Base-by-base conservation (phyloP, 192 early-diverging fungal species). In the Backusella sp. region DNA sequence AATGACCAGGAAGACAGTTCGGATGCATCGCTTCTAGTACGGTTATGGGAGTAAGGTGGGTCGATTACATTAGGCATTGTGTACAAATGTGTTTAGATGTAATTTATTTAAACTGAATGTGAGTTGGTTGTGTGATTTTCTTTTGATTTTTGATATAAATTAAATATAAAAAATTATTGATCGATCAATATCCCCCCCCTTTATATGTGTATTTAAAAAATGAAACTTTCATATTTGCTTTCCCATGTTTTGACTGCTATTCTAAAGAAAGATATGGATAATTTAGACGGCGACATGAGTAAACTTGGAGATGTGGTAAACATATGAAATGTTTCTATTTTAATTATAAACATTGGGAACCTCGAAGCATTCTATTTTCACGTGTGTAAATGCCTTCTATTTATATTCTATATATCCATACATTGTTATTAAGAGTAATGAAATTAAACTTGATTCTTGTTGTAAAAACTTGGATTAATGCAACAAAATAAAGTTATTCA, bases 171-270 rank as follows among this genome's bases (percentile, higher is more conserved):
- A 26, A 26, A 23, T 11, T 26, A 28, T 28, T 14, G 23, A 62
- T 62, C 26, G 56, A 62, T 28, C 56, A n/a, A 12, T 14, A 2
- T 3, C 12, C 26, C 56, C 1, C 1, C 53, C 23, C 56, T 62
- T 62, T 62, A 62, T 62, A 62, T 62, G 3, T n/a, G 0, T 62
- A 12, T 12, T 28, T 6, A 26, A 9, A 59, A 39, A 62, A 62
- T 62, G 56, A 62, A 62, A 62, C 56, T 62, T 62, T 62, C 56
- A 62, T 5, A 62, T 26, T 28, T 9, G 23, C 12, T 62, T 28
- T 26, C 56, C 56, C 56, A 62, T 62, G 56, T 62, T 62, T 62
- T 62, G 56, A 62, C 56, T 62, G 56, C 23, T 62, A 26, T 62
- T 14, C 11, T 23, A 11, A 23, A 62, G 56, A 26, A 28, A 28